Conservation (phyloP, 116 monocot species). For the Cymodocea nodosa region DNA sequence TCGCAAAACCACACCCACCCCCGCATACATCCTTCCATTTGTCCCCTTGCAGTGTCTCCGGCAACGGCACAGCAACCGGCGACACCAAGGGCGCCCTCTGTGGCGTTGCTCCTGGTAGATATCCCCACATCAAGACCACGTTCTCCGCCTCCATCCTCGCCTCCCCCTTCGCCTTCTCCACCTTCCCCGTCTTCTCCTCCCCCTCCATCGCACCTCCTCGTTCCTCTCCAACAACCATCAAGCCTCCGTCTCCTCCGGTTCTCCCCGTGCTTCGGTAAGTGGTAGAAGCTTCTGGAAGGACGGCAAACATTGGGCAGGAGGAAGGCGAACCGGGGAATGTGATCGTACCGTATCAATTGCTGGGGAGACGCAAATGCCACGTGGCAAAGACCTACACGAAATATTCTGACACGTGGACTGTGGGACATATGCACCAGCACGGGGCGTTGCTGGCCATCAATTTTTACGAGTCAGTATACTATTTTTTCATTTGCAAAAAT, state of each 20-base stretch:
- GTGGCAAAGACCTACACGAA: too few species aligned
- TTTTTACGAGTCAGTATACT: too few species aligned
- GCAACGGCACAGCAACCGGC: conserved; percentile 41
- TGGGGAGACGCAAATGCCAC: too few species aligned
- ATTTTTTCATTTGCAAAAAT: too few species aligned
- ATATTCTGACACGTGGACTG: too few species aligned
- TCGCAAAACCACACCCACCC: conserved; percentile 93
- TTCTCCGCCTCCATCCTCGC: conserved; percentile 26
- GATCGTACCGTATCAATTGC: too few species aligned
- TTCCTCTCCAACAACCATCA: neutral
- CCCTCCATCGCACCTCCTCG: conserved; percentile 6
- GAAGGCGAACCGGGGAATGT: too few species aligned
- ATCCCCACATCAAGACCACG: conserved; percentile 89
- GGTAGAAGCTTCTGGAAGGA: neutral
- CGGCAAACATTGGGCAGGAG: too few species aligned
- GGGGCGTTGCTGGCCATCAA: too few species aligned
- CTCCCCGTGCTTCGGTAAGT: neutral
- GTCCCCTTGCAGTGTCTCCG: conserved; percentile 27
- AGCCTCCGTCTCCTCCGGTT: too few species aligned
- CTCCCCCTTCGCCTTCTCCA: conserved; percentile 14
- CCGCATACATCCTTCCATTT: conserved; percentile 71
- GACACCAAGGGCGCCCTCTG: conserved; percentile 63
- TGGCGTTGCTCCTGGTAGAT: conserved; percentile 72
- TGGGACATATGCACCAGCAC: too few species aligned
- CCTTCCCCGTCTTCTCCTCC: conserved; percentile 20